Evolutionary conservation across 2,329 filamentous ascomycete species (phyloP).

Genomic region (Triangularia verruculosa): DNA sequence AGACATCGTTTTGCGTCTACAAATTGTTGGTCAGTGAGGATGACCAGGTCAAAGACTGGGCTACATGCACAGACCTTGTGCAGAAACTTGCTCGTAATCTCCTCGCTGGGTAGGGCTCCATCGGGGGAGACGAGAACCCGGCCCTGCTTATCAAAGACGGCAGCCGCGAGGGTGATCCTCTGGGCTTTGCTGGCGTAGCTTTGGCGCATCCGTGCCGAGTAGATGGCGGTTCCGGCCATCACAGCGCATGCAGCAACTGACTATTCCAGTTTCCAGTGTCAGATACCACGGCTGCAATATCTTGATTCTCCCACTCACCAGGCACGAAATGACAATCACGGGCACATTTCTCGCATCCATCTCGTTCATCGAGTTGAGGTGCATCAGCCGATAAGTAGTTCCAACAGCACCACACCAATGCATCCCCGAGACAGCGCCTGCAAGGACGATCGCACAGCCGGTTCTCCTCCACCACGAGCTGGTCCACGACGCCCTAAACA

Average conservation of each 20-base stretch:
- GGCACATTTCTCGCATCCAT: conserved; percentile 60
- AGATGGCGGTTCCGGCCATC: conserved; percentile 53
- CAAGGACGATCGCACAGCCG: conserved; percentile 64
- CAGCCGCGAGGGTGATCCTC: conserved; percentile 57
- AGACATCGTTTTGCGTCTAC: conserved; percentile 65
- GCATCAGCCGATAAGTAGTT: conserved; percentile 61
- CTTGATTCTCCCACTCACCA: conserved; percentile 48
- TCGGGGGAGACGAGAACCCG: conserved; percentile 67
- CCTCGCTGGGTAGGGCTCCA: conserved; percentile 66
- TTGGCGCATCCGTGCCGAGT: conserved; percentile 51
- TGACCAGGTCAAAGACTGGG: conserved; percentile 28
- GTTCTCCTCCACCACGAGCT: conserved; percentile 73
- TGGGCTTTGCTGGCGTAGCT: conserved; percentile 58
- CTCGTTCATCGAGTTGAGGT: conserved; percentile 40
- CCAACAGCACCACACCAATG: conserved; percentile 78
- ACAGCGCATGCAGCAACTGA: conserved; percentile 60
- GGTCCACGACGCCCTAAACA: conserved; percentile 72
- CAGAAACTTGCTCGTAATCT: conserved; percentile 75
- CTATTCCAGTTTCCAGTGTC: conserved; percentile 31
- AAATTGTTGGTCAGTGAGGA: neutral
- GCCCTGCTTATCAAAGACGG: conserved; percentile 65
- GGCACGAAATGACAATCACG: conserved; percentile 68
- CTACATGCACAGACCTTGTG: conserved; percentile 46
- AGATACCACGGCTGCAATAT: conserved; percentile 34
- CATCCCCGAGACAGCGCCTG: conserved; percentile 77